Conservation (phyloP, 805 yeast genomes). For the Pichia gijzeniarum region DNA sequence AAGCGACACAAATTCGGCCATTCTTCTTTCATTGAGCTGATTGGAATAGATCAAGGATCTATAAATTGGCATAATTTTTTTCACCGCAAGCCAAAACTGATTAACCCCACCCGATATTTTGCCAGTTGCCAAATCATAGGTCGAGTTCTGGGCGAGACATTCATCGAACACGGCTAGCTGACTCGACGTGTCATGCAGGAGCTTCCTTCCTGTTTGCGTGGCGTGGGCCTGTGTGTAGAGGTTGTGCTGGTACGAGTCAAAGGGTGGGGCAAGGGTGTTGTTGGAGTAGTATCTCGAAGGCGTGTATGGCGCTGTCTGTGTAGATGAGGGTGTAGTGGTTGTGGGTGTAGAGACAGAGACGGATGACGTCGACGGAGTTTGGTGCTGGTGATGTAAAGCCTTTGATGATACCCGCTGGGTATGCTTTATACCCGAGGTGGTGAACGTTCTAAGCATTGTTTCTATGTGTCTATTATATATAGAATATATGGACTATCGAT, state of each 20-base stretch:
- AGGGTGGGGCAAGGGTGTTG: neutral
- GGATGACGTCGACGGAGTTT: slow-evolving; percentile 17
- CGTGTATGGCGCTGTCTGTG: no score
- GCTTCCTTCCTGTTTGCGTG: neutral
- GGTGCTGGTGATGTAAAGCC: slow-evolving; percentile 29
- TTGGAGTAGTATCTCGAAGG: neutral
- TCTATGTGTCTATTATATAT: no score
- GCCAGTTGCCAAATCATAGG: slow-evolving; percentile 34
- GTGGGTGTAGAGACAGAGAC: no score
- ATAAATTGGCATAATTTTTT: slow-evolving; percentile 44
- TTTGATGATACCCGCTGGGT: slow-evolving; percentile 30
- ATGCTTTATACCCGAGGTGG: slow-evolving; percentile 27
- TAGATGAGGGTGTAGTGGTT: neutral
- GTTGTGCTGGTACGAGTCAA: neutral
- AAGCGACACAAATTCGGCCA: slow-evolving; percentile 43
- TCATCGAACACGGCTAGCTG: slow-evolving; percentile 36
- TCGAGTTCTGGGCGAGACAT: slow-evolving; percentile 33
- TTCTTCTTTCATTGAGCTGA: slow-evolving; percentile 40
- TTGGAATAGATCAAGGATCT: slow-evolving; percentile 41
- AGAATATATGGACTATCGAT: neutral
- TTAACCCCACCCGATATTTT: slow-evolving; percentile 35
- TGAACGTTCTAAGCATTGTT: slow-evolving; percentile 28
- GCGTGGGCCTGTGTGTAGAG: neutral
- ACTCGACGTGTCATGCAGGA: neutral
- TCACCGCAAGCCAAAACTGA: slow-evolving; percentile 48